Percentiles rank a stretch among this genome's conserved stretches.
phyloP scores from a whole-genome alignment of 495 filamentous ascomycete genomes.

The Aspergillus conjunctus region DNA sequence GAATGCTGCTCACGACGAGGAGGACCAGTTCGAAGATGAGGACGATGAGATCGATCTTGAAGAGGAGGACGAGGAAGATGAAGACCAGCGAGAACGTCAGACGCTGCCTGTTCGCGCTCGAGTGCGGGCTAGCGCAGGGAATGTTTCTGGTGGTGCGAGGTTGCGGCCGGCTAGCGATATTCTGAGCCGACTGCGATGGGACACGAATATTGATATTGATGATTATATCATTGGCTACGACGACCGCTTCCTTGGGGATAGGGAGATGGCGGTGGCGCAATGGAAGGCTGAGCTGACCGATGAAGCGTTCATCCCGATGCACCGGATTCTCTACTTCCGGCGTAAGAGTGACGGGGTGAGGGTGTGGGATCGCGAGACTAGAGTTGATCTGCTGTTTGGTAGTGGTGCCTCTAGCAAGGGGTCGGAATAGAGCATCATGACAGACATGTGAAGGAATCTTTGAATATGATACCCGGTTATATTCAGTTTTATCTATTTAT shows the following conservation, averaged over 20 bases:
- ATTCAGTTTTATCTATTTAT: no score
- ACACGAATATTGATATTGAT: neutral
- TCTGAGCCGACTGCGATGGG: neutral
- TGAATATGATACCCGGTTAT: no score
- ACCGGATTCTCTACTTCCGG: slow-evolving; percentile 3
- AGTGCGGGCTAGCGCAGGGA: no score
- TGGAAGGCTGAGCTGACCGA: slow-evolving; percentile 5
- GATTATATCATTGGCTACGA: slow-evolving; percentile 2
- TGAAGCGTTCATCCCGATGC: slow-evolving; percentile 6
- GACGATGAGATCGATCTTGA: slow-evolving; percentile 3
- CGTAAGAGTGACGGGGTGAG: slow-evolving; percentile 4
- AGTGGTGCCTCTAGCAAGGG: neutral
- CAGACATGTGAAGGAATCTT: no score
- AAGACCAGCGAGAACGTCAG: neutral
- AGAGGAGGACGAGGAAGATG: neutral
- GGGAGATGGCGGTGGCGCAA: neutral
- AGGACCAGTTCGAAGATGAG: neutral
- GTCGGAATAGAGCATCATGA: no score
- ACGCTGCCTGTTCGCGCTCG: no score
- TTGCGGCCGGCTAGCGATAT: slow-evolving; percentile 3
- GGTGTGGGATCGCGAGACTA: slow-evolving; percentile 7
- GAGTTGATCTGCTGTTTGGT: neutral
- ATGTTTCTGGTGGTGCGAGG: neutral
- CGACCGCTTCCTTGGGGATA: neutral
- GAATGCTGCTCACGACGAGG: slow-evolving; percentile 2